Evolutionary conservation across 2,329 filamentous ascomycete species (phyloP).

Genomic region (Aspergillus alliaceus): DNA sequence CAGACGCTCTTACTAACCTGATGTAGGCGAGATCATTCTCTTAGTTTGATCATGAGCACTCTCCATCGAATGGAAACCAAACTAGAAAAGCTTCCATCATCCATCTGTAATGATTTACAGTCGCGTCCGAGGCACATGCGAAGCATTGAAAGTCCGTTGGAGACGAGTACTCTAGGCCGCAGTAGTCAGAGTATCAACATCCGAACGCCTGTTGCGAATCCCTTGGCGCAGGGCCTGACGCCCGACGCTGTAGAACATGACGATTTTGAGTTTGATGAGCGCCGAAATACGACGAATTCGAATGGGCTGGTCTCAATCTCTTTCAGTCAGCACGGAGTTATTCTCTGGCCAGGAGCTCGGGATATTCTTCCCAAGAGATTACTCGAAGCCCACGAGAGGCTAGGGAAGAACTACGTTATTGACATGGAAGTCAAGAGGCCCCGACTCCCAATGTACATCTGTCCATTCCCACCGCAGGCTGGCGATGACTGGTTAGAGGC

Average conservation of each 20-base stretch:
- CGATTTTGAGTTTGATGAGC: constrained; percentile 32
- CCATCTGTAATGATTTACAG: constrained; percentile 31
- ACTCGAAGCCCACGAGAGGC: constrained; percentile 34
- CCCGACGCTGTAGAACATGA: constrained; percentile 28
- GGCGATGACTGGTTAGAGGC: constrained; percentile 47
- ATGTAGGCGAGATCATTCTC: constrained; percentile 52
- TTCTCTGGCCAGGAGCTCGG: constrained; percentile 50
- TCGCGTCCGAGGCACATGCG: constrained; percentile 31
- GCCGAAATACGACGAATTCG: constrained; percentile 28
- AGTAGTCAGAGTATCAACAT: constrained; percentile 10
- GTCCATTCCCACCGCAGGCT: constrained; percentile 36
- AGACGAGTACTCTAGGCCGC: constrained; percentile 17
- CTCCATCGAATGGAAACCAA: constrained; percentile 55
- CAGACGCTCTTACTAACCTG: constrained; percentile 6
- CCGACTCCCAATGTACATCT: constrained; percentile 43
- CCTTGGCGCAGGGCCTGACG: constrained; percentile 23
- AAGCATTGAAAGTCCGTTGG: constrained; percentile 14
- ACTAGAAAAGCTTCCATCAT: constrained; percentile 48
- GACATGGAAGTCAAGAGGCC: constrained; percentile 50
- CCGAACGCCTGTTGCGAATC: constrained; percentile 12
- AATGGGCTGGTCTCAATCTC: constrained; percentile 43
- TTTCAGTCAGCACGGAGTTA: constrained; percentile 54
- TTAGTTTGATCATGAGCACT: constrained; percentile 56
- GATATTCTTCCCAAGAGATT: constrained; percentile 45
- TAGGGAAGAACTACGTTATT: constrained; percentile 53